A percentile compares a stretch with the other conserved stretches of the same genome.
phyloP scores from a whole-genome alignment of 2,329 filamentous ascomycete genomes.

The Aspergillus ochraceoroseus region DNA sequence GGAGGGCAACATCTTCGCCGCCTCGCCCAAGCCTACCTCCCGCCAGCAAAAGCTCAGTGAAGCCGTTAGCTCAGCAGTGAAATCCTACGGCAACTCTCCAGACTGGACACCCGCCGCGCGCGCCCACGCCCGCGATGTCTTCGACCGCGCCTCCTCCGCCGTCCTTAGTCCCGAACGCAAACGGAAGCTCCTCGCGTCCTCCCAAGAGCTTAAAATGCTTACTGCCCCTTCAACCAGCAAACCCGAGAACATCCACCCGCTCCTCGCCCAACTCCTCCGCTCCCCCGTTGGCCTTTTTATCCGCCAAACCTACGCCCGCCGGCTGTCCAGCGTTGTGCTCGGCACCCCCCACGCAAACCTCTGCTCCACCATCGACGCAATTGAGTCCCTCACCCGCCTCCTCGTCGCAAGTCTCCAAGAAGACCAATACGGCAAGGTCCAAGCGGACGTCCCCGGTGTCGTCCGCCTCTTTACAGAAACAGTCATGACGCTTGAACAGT shows the following conservation, averaged over 20 bases:
- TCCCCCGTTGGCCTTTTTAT: constrained; percentile 62
- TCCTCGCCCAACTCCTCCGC: constrained; percentile 47
- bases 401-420: constrained; percentile 70
- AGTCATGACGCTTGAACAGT: constrained; percentile 64
- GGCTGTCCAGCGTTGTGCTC: constrained; percentile 63
- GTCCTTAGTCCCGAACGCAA: constrained; percentile 41
- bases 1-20: constrained; percentile 46
- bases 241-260: constrained; percentile 47
- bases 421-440: constrained; percentile 81
- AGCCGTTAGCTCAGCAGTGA: constrained; percentile 44
- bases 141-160: constrained; percentile 39
- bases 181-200: constrained; percentile 34
- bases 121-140: constrained; percentile 36
- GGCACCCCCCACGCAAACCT: constrained; percentile 68
- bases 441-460: constrained; percentile 69
- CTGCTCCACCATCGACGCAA: constrained; percentile 64
- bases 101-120: constrained; percentile 43
- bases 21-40: constrained; percentile 36
- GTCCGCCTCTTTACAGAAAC: constrained; percentile 67
- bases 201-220: constrained; percentile 38
- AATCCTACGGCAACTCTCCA: constrained; percentile 44
- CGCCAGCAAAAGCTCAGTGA: constrained; percentile 37
- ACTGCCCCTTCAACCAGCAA: constrained; percentile 39
- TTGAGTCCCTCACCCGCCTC: constrained; percentile 64
- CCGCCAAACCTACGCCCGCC: constrained; percentile 62